phyloP scores from a whole-genome alignment of 148 eudicot genomes.

The Heliosperma pusillum region DNA sequence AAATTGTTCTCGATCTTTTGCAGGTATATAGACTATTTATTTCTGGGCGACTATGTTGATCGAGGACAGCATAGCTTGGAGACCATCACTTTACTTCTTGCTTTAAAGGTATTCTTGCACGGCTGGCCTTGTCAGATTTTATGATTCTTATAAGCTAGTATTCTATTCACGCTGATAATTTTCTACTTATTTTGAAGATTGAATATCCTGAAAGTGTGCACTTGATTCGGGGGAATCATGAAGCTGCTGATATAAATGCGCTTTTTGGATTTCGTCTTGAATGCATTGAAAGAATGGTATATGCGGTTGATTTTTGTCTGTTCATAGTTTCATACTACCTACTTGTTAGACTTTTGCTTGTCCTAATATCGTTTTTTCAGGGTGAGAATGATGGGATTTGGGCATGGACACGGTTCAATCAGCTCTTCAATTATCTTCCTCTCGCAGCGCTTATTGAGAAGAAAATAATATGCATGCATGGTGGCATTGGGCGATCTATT shows the following conservation, averaged over 20 bases:
- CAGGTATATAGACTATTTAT: conserved; percentile 94
- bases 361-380: conserved; percentile 40
- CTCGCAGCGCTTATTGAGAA: conserved; percentile 95
- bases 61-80: conserved; percentile 99
- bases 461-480: conserved; percentile 97
- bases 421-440: conserved; percentile 90
- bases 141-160: conserved; percentile 5
- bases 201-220: conserved; percentile 91
- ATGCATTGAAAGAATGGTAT: conserved; percentile 98
- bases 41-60: conserved; percentile 95
- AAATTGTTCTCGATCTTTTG: conserved; percentile 22
- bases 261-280: conserved; percentile 98
- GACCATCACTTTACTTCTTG: conserved; percentile 92
- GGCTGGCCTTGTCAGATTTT: conserved; percentile 10
- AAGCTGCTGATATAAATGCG: conserved; percentile 97
- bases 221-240: conserved; percentile 98
- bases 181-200: conserved; percentile 47
- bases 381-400: conserved; percentile 97
- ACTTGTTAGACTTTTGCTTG: background rate
- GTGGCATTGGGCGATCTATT: conserved; percentile 97
- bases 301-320: background rate
- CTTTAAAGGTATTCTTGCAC: conserved; percentile 62
- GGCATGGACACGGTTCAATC: conserved; percentile 98
- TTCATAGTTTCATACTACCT: background rate
- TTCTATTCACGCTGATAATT: conserved; percentile 16